These are phyloP conservation scores for Alternaria gaisen DNA, from an alignment of 2,329 filamentous ascomycete species.

Conservation along the genomic window DNA sequence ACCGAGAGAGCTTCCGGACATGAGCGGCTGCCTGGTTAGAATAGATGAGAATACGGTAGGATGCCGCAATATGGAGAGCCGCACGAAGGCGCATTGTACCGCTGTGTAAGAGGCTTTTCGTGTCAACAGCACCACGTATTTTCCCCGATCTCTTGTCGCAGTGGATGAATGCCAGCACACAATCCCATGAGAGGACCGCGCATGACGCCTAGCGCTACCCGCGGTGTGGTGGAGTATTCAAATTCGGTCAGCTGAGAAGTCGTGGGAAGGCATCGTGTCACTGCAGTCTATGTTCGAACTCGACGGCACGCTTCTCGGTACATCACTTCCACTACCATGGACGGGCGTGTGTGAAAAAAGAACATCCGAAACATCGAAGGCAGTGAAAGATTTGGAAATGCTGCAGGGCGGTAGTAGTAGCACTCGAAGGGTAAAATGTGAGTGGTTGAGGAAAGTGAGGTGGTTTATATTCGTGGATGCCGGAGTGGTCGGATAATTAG, in stretches of 20 bases:
- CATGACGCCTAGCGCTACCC: neutral
- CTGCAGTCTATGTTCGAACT: neutral
- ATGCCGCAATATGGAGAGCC: neutral
- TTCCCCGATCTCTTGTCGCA: neutral
- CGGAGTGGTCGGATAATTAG: constrained; percentile 26
- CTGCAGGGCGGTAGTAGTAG: neutral
- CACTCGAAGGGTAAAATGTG: constrained; percentile 6
- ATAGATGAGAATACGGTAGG: constrained; percentile 3
- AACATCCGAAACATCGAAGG: neutral
- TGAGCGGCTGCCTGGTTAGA: neutral
- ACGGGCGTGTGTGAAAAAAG: neutral
- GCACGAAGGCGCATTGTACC: neutral
- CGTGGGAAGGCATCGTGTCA: neutral
- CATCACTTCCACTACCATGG: neutral
- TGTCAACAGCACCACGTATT: neutral
- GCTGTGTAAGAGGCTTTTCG: neutral
- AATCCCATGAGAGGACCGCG: neutral
- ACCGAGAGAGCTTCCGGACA: constrained; percentile 8
- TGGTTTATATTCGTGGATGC: constrained; percentile 19
- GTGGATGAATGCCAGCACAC: neutral
- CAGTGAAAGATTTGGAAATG: neutral
- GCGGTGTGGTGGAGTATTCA: neutral
- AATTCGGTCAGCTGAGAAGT: neutral
- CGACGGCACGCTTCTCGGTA: constrained; percentile 2
- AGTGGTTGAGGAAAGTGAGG: constrained; percentile 24